Conservation (phyloP, 1,284 basidiomycete species). For the Tilletia horrida region DNA sequence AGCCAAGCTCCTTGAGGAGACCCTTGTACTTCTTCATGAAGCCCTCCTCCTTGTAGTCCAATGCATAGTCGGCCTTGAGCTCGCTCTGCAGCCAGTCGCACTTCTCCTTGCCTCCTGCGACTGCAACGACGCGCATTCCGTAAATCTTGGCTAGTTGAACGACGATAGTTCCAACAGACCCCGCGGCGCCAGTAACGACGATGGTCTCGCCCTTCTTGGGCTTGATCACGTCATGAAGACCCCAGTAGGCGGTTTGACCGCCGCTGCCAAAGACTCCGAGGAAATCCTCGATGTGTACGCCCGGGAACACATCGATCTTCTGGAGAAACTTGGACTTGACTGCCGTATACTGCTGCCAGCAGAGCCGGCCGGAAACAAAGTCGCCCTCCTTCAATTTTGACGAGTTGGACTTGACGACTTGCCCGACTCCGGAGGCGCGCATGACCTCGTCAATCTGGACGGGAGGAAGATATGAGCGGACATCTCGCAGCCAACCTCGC, state of each 20-base stretch:
- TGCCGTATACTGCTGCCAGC: conserved; percentile 40
- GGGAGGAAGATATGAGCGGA: conserved; percentile 58
- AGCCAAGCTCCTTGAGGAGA: conserved; percentile 38
- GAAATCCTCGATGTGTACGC: conserved; percentile 40
- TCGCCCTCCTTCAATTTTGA: conserved; percentile 35
- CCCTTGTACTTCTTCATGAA: conserved; percentile 61
- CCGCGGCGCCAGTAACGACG: conserved; percentile 46
- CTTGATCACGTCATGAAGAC: conserved; percentile 32
- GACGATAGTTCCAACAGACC: conserved; percentile 55
- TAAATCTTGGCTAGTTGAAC: conserved; percentile 67
- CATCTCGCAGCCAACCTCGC: conserved; percentile 74
- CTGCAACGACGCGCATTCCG: conserved; percentile 64
- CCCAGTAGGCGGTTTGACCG: conserved; percentile 55
- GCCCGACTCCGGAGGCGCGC: conserved; percentile 70
- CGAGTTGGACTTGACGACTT: conserved; percentile 61
- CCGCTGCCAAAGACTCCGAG: conserved; percentile 53
- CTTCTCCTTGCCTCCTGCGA: conserved; percentile 75
- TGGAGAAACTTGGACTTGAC: conserved; percentile 32
- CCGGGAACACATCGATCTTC: conserved; percentile 29
- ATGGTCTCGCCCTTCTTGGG: conserved; percentile 37
- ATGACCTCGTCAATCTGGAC: conserved; percentile 78
- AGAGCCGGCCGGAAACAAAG: conserved; percentile 33
- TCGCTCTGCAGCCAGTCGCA: conserved; percentile 76
- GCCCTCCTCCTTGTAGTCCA: conserved; percentile 75
- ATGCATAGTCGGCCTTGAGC: conserved; percentile 73